Evolutionary conservation across 768 basidiomycete species (phyloP), one percentile per base, ranked within the genome.

Genomic region (Lyophyllum atratum): DNA sequence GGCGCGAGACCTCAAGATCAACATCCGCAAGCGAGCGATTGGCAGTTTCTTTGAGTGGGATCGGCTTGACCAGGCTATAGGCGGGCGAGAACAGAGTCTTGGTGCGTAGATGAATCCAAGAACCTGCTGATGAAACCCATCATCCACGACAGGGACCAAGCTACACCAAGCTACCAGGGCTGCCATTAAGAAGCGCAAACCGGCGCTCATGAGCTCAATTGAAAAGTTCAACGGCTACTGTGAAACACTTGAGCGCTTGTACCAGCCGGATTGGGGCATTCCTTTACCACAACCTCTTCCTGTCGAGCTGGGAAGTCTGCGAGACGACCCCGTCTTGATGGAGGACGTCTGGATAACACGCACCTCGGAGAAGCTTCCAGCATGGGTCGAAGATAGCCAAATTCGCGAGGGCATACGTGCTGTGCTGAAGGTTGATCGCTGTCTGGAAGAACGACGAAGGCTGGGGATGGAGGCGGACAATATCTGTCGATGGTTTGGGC

Each of bases 11-110:
- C 63, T 76, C 25, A 80, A 78, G 54, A 73, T 75, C 21, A 75
- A 72, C 50, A 73, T 77, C 5, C 56, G 69, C 9, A 73, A 72
- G 52, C 58, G 64, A 12, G 71, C 70, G 0, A 66, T 76, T 11
- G 66, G 68, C 0, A 67, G 66, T 17, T 76, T 78, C 43, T 72
- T 73, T 26, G 73, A 76, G 43, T 74, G 71, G 70, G 74, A 77
- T 17, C 64, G 60, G 15, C 60, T 71, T 0, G 68, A 74, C 49
- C 69, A 67, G 26, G 73, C 75, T 1, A 67, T 69, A 7, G 63
- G 71, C 2, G 68, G 74, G 1, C 33, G 58, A 3, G 60, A 72
- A 8, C 58, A 74, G 22, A 51, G 72, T 3, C 60, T 77, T 2
- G 76, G 77, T 76, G 31, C 17, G 67, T 49, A 0, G 28, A 46